These are phyloP conservation scores for Auxenochlorella protothecoides DNA, from an alignment of 139 green algal genomes.

Conservation along the genomic window DNA sequence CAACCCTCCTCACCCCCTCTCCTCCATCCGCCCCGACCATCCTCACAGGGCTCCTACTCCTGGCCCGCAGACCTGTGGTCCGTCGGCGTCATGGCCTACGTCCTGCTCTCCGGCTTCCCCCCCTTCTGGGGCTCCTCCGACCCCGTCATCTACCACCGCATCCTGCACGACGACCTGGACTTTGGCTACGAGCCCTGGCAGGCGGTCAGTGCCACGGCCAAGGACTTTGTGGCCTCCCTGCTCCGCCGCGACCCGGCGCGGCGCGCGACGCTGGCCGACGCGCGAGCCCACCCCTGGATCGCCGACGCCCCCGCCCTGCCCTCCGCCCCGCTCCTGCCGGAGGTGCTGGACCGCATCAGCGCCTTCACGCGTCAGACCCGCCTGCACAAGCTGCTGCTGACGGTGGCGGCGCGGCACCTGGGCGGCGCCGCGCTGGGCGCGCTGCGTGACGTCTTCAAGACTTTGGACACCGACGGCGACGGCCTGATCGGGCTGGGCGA, in stretches of 20 bases:
- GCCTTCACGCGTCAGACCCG: slow-evolving; percentile 24
- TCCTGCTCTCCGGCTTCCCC: slow-evolving; percentile 32
- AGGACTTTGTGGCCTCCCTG: slow-evolving; percentile 20
- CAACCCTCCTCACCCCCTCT: too few species aligned
- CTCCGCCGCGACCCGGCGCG: slow-evolving; percentile 17
- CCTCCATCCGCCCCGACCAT: too few species aligned
- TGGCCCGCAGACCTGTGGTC: slow-evolving; percentile 29
- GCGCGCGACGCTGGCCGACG: slow-evolving; percentile 14
- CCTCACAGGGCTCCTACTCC: slow-evolving; percentile 11
- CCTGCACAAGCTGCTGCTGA: slow-evolving; percentile 24
- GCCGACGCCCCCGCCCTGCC: not conserved
- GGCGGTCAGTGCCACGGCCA: slow-evolving; percentile 6
- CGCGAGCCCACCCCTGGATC: slow-evolving; percentile 24
- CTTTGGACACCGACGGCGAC: slow-evolving; percentile 44
- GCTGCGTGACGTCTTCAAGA: slow-evolving; percentile 45
- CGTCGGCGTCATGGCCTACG: slow-evolving; percentile 38
- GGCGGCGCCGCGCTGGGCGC: slow-evolving; percentile 37
- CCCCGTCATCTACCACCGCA: slow-evolving; percentile 18
- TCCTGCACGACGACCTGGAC: slow-evolving; percentile 11
- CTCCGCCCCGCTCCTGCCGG: slow-evolving; percentile 3
- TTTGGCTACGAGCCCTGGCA: slow-evolving; percentile 22
- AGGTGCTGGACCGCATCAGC: slow-evolving; percentile 12
- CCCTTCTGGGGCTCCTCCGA: slow-evolving; percentile 34
- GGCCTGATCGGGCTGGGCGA: slow-evolving; percentile 48
- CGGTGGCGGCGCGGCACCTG: slow-evolving; percentile 36